Conservation (phyloP, 2,329 filamentous ascomycete species). For the Phialophora tarda region DNA sequence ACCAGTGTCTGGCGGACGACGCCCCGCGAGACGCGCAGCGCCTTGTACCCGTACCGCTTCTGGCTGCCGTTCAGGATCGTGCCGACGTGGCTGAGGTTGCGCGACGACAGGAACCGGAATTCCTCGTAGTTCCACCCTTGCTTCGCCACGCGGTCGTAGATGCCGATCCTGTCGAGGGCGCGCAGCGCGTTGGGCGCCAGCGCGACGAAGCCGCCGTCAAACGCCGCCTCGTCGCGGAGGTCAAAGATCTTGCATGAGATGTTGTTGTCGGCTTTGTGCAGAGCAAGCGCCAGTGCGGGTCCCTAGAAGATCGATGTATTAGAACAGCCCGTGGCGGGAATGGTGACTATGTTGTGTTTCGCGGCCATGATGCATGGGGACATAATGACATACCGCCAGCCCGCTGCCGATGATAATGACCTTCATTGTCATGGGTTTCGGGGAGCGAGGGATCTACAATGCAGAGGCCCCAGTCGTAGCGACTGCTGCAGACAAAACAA, state of each 20-base stretch:
- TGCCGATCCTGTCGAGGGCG: slow-evolving; percentile 57
- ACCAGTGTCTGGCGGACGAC: slow-evolving; percentile 31
- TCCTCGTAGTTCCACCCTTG: slow-evolving; percentile 58
- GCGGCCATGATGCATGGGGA: background rate
- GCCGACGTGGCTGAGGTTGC: slow-evolving; percentile 43
- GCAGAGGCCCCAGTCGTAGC: background rate
- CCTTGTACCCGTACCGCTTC: slow-evolving; percentile 42
- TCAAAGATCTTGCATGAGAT: slow-evolving; percentile 61
- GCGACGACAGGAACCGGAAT: slow-evolving; percentile 51
- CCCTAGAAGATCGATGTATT: slow-evolving; percentile 4
- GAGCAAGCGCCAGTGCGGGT: slow-evolving; percentile 59
- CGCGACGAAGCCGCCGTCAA: slow-evolving; percentile 63
- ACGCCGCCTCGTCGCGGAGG: slow-evolving; percentile 50
- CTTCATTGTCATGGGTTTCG: slow-evolving; percentile 18
- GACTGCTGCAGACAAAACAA: background rate
- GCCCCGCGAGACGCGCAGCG: slow-evolving; percentile 32
- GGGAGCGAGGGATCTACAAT: background rate
- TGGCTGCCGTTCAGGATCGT: slow-evolving; percentile 41
- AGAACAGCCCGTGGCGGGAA: background rate
- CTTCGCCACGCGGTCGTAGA: slow-evolving; percentile 54
- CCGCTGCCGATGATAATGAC: slow-evolving; percentile 28
- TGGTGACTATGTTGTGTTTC: background rate
- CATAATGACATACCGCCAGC: slow-evolving; percentile 8
- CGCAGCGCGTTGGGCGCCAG: slow-evolving; percentile 64
- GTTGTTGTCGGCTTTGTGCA: slow-evolving; percentile 52